A percentile compares a stretch with the other conserved stretches of the same genome.
These are phyloP conservation scores for Lenwebbia sp. DNA, from an alignment of 345 rosid genomes.

Conservation along the genomic window DNA sequence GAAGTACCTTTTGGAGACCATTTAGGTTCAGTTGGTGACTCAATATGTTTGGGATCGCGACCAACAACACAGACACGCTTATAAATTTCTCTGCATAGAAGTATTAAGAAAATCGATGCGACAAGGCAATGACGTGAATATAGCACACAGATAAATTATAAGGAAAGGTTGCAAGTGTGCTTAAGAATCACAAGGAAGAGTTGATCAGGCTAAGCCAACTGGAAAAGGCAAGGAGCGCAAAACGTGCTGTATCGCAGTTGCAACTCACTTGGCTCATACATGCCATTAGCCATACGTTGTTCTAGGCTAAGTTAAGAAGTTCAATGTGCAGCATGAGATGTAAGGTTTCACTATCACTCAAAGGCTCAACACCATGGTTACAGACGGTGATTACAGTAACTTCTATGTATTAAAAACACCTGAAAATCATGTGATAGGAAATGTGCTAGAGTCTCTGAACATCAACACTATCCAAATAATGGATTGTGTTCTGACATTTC, in stretches of 20 bases:
- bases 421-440: not conserved
- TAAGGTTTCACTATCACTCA: not conserved
- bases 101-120: not conserved
- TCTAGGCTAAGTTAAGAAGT: not conserved
- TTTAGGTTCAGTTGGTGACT: constrained; percentile 88
- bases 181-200: not conserved
- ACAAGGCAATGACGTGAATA: not conserved
- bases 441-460: not conserved
- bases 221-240: not conserved
- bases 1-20: constrained; percentile 77
- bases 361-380: not conserved
- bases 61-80: constrained; percentile 70
- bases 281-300: not conserved
- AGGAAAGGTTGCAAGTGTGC: not conserved
- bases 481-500: not conserved
- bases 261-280: not conserved
- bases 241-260: not conserved
- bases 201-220: not conserved
- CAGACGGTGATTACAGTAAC: not conserved
- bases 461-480: not conserved
- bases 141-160: not conserved
- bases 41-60: constrained; percentile 47
- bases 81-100: constrained; percentile 40
- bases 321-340: not conserved
- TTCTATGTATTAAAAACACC: not conserved